Evolutionary conservation across 2,329 filamentous ascomycete genomes (phyloP), one percentile per base, ranked within the genome.

Genomic region (Endothia cerciana): DNA sequence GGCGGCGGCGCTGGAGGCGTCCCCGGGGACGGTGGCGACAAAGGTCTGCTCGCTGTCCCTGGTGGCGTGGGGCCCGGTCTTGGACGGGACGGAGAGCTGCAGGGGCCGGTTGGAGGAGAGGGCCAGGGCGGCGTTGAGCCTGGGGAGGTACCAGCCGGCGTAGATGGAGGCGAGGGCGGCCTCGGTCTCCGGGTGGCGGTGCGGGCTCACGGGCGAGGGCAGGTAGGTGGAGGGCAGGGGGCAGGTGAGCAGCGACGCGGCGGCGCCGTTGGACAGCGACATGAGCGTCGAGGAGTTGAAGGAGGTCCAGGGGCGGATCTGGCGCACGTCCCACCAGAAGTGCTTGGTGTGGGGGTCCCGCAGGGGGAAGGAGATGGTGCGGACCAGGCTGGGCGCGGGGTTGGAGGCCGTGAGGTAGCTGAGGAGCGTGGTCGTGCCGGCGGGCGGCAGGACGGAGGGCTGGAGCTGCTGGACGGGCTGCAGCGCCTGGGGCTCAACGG

Each of bases 271-370:
- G 0, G 90, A 91, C 56, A 97, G 87, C 6, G 87, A 82, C 70
- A 90, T 84, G 75, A 97, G 89, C 65, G 89, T 88, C 63, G 83
- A 77, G 13, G 91, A 81, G 70, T 87, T 92, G 85, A 97, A 97
- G 71, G 87, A 85, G 61, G 85, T 86, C 94, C 94, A 97, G 68
- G 88, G 85, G 69, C 92, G 88, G 70, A 97, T 83, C 75, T 96
- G 94, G 71, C 94, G 91, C 66, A 97, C 86, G 74, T 98, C 94
- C 91, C 93, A 97, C 94, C 94, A 98, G 78, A 94, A 97, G 80
- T 97, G 89, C 76, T 90, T 92, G 72, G 85, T 90, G 78, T 84
- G 86, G 73, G 84, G 89, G 76, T 88, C 91, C 69, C 83, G 87
- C 73, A 83, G 82, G 70, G 79, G 88, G 74, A 90, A 89, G 67